Base-by-base conservation (phyloP, 768 basidiomycete genomes). In the Dacryopinax primogenitus region DNA sequence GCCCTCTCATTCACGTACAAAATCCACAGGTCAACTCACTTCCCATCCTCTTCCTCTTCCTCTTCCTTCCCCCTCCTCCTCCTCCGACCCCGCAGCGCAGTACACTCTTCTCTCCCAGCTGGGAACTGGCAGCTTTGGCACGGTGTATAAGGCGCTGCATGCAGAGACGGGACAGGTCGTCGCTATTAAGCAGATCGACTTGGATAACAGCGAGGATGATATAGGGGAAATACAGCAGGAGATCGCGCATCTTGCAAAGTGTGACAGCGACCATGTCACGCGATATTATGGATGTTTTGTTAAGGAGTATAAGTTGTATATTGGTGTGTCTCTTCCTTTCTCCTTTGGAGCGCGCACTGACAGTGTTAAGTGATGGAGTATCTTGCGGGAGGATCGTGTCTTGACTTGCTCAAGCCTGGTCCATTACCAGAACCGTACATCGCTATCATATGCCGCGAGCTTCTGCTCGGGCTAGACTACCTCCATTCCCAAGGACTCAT, bases 151-250 rank as follows among this genome's bases (percentile, higher is more conserved):
- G 79, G 95, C 92, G 77, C 86, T 93, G 71, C 92, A 98, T 77
- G 90, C 92, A 71, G 90, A 92, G 67, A 90, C 92, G 12, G 87
- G 90, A 74, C 87, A 95, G 77, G 87, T 91, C 67, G 96, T 99
- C 16, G 96, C 96, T 47, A 90, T 99, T 72, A 99, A 99, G 76
- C 93, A 97, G 76, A 98, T 99, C 73, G 95, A 98, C 78, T 80
- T 99, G 66, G 96, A 99, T 76, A 91, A 96, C 76, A 92, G 93
- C 28, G 94, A 97, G 76, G 96, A 99, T 73, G 96, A 98, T 75
- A 98, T 99, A 69, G 86, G 90, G 18, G 96, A 99, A 76, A 99
- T 99, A 62, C 96, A 99, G 73, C 91, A 92, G 74, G 96, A 99
- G 75, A 99, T 99, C 69, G 90, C 93, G 21, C 96, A 90, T 75